These are phyloP conservation scores for Martiniozyma asiatica DNA, from an alignment of 1,139 yeast genomes.

Conservation along the genomic window DNA sequence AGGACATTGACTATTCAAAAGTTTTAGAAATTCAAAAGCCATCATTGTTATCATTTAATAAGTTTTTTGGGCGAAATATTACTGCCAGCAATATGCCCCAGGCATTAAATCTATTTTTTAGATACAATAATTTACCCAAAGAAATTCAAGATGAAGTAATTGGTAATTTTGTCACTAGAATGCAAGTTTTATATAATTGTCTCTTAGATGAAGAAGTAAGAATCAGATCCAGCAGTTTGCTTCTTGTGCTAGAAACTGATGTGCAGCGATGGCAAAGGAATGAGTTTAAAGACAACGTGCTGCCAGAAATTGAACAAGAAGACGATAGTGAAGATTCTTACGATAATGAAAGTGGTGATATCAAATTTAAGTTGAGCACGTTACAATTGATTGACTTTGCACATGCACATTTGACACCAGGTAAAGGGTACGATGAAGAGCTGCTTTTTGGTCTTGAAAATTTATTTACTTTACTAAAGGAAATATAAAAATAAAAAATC, in stretches of 20 bases:
- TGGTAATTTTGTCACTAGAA: constrained; percentile 37
- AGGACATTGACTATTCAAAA: constrained; percentile 15
- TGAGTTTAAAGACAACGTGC: constrained; percentile 23
- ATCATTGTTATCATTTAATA: constrained; percentile 41
- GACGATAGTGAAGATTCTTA: constrained; percentile 20
- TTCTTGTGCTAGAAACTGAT: constrained; percentile 69
- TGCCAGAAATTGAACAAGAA: constrained; percentile 31
- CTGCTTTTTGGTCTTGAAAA: constrained; percentile 56
- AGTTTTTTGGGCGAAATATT: constrained; percentile 58
- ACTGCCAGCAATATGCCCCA: constrained; percentile 30
- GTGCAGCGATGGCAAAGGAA: constrained; percentile 31
- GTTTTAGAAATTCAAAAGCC: constrained; percentile 19
- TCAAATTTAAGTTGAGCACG: constrained; percentile 37
- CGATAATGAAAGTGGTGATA: constrained; percentile 15
- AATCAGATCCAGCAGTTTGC: constrained; percentile 61
- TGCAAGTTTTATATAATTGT: constrained; percentile 55
- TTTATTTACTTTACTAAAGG: no score
- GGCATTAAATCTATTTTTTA: constrained; percentile 45
- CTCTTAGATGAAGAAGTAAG: constrained; percentile 51
- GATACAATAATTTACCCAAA: constrained; percentile 22
- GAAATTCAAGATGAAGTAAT: constrained; percentile 25
- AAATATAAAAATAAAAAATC: no score
- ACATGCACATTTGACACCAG: constrained; percentile 56
- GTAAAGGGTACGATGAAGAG: constrained; percentile 62
- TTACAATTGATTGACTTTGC: constrained; percentile 81